phyloP scores from a whole-genome alignment of 305 asterid genomes.

The Solanum aculeatissimum region DNA sequence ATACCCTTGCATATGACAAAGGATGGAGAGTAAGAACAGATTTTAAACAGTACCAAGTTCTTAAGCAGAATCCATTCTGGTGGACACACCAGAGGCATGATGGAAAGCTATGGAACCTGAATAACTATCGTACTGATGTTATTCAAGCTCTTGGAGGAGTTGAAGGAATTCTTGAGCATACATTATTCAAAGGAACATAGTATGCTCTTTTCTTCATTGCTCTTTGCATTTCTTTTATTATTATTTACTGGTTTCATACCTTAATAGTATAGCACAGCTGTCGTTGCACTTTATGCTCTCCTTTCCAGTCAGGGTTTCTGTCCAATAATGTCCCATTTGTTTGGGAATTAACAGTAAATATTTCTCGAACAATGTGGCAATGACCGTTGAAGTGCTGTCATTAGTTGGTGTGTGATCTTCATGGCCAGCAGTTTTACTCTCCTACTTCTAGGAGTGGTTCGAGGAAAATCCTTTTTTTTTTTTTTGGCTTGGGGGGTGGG shows the following conservation, averaged over 20 bases:
- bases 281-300: neutral
- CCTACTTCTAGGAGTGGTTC: neutral
- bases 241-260: neutral
- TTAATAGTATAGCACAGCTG: neutral
- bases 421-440: neutral
- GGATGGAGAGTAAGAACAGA: slow-evolving; percentile 99
- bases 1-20: slow-evolving; percentile 98
- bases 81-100: slow-evolving; percentile 99
- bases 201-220: slow-evolving; percentile 24
- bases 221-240: neutral
- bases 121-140: slow-evolving; percentile 94
- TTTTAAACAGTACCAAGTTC: slow-evolving; percentile 96
- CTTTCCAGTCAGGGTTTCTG: neutral
- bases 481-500: neutral
- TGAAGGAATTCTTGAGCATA: slow-evolving; percentile 98
- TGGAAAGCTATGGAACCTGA: slow-evolving; percentile 96
- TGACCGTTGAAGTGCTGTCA: neutral
- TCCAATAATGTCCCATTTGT: neutral
- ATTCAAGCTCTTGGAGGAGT: slow-evolving; percentile 99
- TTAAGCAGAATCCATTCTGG: slow-evolving; percentile 99
- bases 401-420: neutral
- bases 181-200: slow-evolving; percentile 97
- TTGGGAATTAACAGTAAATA: neutral
- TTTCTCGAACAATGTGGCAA: neutral
- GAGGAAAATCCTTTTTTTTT: neutral